Evolutionary conservation across 2,329 filamentous ascomycete genomes (phyloP), one percentile per base, ranked within the genome.

Genomic region (Colletotrichum coccodes): DNA sequence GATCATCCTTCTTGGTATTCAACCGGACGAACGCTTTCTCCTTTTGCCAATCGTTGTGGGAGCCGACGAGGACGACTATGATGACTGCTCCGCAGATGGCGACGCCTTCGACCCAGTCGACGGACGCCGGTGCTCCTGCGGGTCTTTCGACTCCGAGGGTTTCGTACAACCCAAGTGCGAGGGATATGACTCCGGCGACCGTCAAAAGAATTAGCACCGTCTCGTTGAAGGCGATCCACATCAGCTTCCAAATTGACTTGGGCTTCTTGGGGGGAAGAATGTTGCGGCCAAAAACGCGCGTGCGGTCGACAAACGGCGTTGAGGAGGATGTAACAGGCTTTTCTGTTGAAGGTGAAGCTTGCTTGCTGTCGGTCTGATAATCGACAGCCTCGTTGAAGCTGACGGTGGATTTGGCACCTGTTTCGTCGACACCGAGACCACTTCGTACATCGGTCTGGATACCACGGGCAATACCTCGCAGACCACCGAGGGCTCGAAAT

Each of bases 351-450:
- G 58, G 32, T 16, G 42, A 32, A 16, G 42, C 18, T 4, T 58
- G 36, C 26, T 70, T 68, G 26, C 30, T 34, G 6, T 50, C 28
- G 30, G 21, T 2, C 6, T 46, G 49, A 36, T 30, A n/a, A 72
- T 77, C 6, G 11, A 87, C 89, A 38, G 83, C 92, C n/a, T 94
- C 87, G 26, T 93, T 87, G 73, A 95, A 95, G 3, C 85, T 81
- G 2, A 95, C 84, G 0, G 82, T 78, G 21, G 90, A 90, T 50
- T 91, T 85, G 47, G 94, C 75, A 4, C 64, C 65, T 23, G 85
- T 84, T 78, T 95, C 92, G 71, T 94, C 92, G 26, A 90, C 73
- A 73, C 91, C 92, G 28, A 95, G 78, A 18, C 92, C 92, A 62
- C 87, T 82, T 47, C 83, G 84, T 40, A 88, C 78, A 76, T 93